A percentile compares a stretch with the other conserved stretches of the same genome.
These are phyloP conservation scores for Poterioochromonas sp. DNA, from an alignment of 352 stramenopile species.

Conservation along the genomic window DNA sequence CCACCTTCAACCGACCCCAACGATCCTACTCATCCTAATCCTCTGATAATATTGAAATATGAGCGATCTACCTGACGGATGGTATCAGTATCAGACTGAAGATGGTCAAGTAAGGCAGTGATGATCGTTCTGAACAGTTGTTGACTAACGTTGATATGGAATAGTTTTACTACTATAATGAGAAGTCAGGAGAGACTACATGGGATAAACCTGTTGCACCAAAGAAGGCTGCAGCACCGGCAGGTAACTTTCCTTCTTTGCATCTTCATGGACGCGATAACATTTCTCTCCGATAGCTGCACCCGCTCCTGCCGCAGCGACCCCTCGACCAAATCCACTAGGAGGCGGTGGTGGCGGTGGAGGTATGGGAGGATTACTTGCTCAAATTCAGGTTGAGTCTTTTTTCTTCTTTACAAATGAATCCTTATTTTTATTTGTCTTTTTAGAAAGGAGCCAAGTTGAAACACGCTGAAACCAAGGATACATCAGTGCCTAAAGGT, in stretches of 20 bases:
- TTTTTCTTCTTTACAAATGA: neutral
- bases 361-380: conserved; percentile 42
- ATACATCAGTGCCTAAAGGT: neutral
- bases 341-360: conserved; percentile 46
- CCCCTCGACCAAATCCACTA: conserved; percentile 38
- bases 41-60: too few species aligned
- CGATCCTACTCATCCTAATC: too few species aligned
- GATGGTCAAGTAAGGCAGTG: conserved; percentile 59
- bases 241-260: neutral
- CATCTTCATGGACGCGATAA: neutral
- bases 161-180: conserved; percentile 14
- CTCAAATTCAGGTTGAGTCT: conserved; percentile 1
- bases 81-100: conserved; percentile 69
- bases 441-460: conserved; percentile 49
- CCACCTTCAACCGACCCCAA: too few species aligned
- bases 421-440: neutral
- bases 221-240: neutral
- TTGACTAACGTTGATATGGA: neutral
- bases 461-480: conserved; percentile 59
- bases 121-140: neutral
- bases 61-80: conserved; percentile 53
- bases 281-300: neutral
- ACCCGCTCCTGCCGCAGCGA: neutral
- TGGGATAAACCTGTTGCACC: conserved; percentile 2
- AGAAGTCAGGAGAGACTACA: neutral